Conservation (phyloP, 2,329 filamentous ascomycete genomes). For the Aspergillus tubingensis region DNA sequence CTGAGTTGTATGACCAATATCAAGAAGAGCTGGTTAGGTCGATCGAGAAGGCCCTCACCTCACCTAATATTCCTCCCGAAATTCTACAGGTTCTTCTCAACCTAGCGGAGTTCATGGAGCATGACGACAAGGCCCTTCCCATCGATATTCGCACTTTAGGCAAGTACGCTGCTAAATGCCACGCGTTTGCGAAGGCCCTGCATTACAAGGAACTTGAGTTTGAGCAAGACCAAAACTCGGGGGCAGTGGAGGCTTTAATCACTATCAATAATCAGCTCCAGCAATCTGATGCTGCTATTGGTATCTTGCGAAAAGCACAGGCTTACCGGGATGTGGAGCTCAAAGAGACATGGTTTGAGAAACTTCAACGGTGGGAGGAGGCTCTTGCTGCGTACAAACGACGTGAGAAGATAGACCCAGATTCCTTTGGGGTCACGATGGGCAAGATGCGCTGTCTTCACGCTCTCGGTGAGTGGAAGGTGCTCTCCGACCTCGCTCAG, state of each 20-base stretch:
- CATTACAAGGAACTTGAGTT: constrained; percentile 99
- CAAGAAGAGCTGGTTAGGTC: constrained; percentile 95
- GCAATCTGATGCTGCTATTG: constrained; percentile 96
- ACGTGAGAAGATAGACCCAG: constrained; percentile 72
- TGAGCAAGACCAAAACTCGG: constrained; percentile 92
- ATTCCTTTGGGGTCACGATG: constrained; percentile 94
- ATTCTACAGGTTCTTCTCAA: constrained; percentile 92
- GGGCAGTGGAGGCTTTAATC: constrained; percentile 93
- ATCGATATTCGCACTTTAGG: constrained; percentile 96
- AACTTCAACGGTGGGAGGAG: constrained; percentile 97
- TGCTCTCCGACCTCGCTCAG: constrained; percentile 81
- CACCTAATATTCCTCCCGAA: constrained; percentile 92
- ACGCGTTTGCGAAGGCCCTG: constrained; percentile 95
- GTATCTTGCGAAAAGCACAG: constrained; percentile 94
- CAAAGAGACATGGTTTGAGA: constrained; percentile 98
- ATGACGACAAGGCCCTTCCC: constrained; percentile 95
- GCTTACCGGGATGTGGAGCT: constrained; percentile 94
- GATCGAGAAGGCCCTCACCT: constrained; percentile 93
- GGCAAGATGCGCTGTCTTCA: constrained; percentile 99
- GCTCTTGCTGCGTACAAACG: constrained; percentile 88
- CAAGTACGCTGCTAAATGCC: constrained; percentile 91
- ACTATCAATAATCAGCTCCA: constrained; percentile 99
- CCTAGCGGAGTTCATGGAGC: constrained; percentile 98
- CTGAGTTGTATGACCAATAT: constrained; percentile 93
- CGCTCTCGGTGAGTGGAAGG: constrained; percentile 95